These are phyloP conservation scores for Mikania micrantha DNA, from an alignment of 129 eudicot species.

Conservation along the genomic window DNA sequence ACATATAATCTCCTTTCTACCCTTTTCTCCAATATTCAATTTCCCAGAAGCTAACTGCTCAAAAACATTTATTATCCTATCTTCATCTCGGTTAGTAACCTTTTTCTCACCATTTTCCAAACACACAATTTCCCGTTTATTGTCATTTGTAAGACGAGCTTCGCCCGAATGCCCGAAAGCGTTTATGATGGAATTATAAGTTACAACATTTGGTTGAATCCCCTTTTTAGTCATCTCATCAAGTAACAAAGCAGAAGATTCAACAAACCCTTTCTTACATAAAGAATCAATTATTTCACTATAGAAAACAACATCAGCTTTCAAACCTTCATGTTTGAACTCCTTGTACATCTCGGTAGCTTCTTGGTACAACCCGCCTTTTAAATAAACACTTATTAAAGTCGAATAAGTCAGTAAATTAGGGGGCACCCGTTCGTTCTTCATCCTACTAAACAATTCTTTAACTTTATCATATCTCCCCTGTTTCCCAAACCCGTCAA, in stretches of 20 bases:
- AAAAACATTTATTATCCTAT: slow-evolving; percentile 62
- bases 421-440: slow-evolving; percentile 53
- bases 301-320: slow-evolving; percentile 92
- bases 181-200: slow-evolving; percentile 91
- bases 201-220: slow-evolving; percentile 90
- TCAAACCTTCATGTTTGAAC: slow-evolving; percentile 73
- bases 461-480: slow-evolving; percentile 82
- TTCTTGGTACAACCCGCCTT: slow-evolving; percentile 71
- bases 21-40: slow-evolving; percentile 26
- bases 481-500: slow-evolving; percentile 92
- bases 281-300: slow-evolving; percentile 88
- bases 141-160: slow-evolving; percentile 16
- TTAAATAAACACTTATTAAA: slow-evolving; percentile 68
- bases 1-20: slow-evolving; percentile 54
- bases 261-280: slow-evolving; percentile 86
- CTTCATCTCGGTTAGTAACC: slow-evolving; percentile 35
- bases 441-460: slow-evolving; percentile 72
- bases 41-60: slow-evolving; percentile 61
- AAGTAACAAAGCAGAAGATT: slow-evolving; percentile 71
- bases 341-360: slow-evolving; percentile 70
- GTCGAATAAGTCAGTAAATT: slow-evolving; percentile 82
- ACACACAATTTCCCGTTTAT: slow-evolving; percentile 30
- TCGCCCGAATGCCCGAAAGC: slow-evolving; percentile 75
- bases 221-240: slow-evolving; percentile 93
- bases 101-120: slow-evolving; percentile 21